Conservation (phyloP, 2,329 filamentous ascomycete species). For the Fusarium fujikuroi region DNA sequence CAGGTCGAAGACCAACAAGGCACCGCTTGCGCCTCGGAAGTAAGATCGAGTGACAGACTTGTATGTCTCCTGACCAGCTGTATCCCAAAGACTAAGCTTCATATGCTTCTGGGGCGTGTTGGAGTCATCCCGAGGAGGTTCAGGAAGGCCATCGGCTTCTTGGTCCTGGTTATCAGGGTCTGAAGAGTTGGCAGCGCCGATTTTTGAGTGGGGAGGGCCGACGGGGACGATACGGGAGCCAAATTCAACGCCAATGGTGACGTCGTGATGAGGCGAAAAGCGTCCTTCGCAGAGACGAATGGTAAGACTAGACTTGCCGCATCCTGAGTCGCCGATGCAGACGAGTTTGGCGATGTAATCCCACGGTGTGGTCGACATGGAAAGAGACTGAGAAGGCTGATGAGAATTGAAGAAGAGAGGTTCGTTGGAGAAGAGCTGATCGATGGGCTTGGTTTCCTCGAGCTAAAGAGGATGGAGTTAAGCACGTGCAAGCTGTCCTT, state of each 20-base stretch:
- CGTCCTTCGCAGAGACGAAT: conserved; percentile 96
- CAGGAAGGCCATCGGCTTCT: conserved; percentile 58
- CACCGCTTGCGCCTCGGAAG: conserved; percentile 80
- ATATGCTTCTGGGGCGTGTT: conserved; percentile 75
- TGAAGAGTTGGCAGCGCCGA: conserved; percentile 47
- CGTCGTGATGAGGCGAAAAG: conserved; percentile 94
- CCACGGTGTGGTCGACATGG: conserved; percentile 79
- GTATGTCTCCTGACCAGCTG: conserved; percentile 96
- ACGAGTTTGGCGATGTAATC: conserved; percentile 99
- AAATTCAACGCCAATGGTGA: conserved; percentile 97
- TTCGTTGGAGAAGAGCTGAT: conserved; percentile 11
- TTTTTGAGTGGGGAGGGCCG: conserved; percentile 77
- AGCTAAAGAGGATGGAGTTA: conserved; percentile 10
- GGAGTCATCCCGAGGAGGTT: conserved; percentile 59
- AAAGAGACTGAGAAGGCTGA: conserved; percentile 15
- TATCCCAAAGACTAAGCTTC: conserved; percentile 96
- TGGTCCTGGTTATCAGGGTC: conserved; percentile 22
- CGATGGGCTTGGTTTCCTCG: not conserved
- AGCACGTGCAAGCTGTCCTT: conserved; percentile 39
- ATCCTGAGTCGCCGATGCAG: conserved; percentile 95
- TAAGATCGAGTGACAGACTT: conserved; percentile 95
- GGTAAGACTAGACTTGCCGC: conserved; percentile 93
- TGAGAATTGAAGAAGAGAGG: not conserved
- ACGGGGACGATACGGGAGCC: conserved; percentile 93
- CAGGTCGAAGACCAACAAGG: conserved; percentile 93